These are phyloP conservation scores for Magnusiomyces sp. DNA, from an alignment of 1,139 yeast species.

Conservation along the genomic window DNA sequence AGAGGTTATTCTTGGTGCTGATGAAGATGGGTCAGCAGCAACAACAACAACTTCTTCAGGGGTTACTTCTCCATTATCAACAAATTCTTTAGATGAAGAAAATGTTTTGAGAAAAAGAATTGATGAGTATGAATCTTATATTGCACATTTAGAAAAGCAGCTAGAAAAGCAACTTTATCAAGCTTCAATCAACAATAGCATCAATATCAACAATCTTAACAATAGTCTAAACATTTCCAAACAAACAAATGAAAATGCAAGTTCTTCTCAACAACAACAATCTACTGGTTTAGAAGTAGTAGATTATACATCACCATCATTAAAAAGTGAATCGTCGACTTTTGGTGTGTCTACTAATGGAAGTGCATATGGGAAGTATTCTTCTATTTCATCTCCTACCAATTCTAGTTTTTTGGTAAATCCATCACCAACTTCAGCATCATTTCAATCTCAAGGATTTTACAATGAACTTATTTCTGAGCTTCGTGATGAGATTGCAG, in stretches of 20 bases:
- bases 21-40: constrained; percentile 7
- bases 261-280: too few relatives aligned
- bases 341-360: too few relatives aligned
- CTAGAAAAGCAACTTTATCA: constrained; percentile 22
- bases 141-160: constrained; percentile 52
- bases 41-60: constrained; percentile 4
- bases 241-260: not conserved
- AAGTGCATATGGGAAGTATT: not conserved
- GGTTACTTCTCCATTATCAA: not conserved
- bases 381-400: not conserved
- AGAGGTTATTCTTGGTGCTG: constrained; percentile 23
- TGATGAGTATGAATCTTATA: constrained; percentile 57
- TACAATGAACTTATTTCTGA: constrained; percentile 38
- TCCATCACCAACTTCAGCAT: constrained; percentile 4
- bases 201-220: not conserved
- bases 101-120: constrained; percentile 39
- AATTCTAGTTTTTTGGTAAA: not conserved
- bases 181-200: not conserved
- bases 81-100: not conserved
- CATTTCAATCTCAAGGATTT: constrained; percentile 11
- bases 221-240: not conserved
- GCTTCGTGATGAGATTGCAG: constrained; percentile 62
- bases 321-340: too few relatives aligned
- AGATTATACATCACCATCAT: too few relatives aligned
- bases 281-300: too few relatives aligned